Evolutionary conservation across 2,329 filamentous ascomycete species (phyloP).

Genomic region (Colletotrichum sp.): DNA sequence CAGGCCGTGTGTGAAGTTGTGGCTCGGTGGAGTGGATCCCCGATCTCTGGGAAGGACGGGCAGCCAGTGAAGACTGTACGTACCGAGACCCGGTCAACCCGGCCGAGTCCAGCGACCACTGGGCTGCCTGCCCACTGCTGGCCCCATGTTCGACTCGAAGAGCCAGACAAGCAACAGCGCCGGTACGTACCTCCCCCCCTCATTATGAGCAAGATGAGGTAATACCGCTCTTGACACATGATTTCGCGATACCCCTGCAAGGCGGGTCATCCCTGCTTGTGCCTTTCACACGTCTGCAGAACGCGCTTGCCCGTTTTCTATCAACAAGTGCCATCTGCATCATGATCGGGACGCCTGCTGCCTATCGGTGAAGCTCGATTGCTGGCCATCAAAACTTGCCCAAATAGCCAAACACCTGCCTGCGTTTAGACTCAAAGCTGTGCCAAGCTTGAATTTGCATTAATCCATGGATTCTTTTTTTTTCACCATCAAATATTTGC

Average conservation of each 20-base stretch:
- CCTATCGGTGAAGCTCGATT: neutral
- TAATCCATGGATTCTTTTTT: neutral
- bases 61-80: slow-evolving; percentile 5
- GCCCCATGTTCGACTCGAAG: neutral
- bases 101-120: slow-evolving; percentile 9
- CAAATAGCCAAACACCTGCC: neutral
- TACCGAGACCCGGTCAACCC: slow-evolving; percentile 10
- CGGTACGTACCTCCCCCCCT: neutral
- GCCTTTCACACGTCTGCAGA: neutral
- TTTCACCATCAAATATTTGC: neutral
- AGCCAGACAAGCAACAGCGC: neutral
- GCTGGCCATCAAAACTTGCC: neutral
- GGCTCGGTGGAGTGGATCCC: slow-evolving; percentile 10
- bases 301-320: slow-evolving; percentile 14
- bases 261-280: slow-evolving; percentile 18
- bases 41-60: neutral
- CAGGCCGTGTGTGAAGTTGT: slow-evolving; percentile 9
- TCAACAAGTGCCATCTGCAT: neutral
- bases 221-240: slow-evolving; percentile 11
- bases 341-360: neutral
- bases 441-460: neutral
- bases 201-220: neutral
- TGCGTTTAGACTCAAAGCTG: neutral
- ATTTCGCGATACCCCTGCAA: slow-evolving; percentile 12
- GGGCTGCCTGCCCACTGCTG: neutral